Evolutionary conservation across 768 basidiomycete genomes (phyloP), one percentile per base, ranked within the genome.

Genomic region (Trametes cubensis): DNA sequence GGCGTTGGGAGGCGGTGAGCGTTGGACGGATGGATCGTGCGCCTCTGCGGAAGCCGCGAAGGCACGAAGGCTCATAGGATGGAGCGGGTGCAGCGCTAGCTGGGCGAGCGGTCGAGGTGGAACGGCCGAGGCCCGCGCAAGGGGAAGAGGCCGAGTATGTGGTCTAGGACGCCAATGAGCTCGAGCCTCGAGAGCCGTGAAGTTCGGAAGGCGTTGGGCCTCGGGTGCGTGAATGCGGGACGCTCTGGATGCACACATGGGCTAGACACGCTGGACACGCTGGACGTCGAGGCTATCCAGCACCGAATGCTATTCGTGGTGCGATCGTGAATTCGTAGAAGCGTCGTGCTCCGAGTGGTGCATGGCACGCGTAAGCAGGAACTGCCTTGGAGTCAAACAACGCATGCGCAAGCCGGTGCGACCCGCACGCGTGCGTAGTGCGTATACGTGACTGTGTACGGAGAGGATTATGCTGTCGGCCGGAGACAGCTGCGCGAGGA

Each of bases 1-100:
- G 58, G 40, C 48, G 26, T 34, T 59, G 13, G 41, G 28, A 18
- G 58, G 58, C 58, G 41, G 58, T 51, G 58, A 45, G 49, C 6
- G 28, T 30, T 41, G 4, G 51, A 34, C 51, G 38, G 49, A 51
- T 41, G 28, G 46, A 14, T 25, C 20, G 13, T 13, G 20, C 13
- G 2, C 13, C 13, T 20, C 48, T 15, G 4, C 4, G 48, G 17
- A n/a, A n/a, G n/a, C n/a, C n/a, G n/a, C 15, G 48, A 17, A 34
- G 34, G 34, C 34, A 34, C 34, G 34, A 34, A 7, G 34, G 4
- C 34, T 34, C 34, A 11, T 34, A 34, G 34, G 10, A 11, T 11
- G 5, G 34, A 11, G 5, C 45, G 21, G 10, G 14, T 10, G n/a
- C n/a, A n/a, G n/a, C n/a, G n/a, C n/a, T n/a, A n/a, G n/a, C n/a